These are phyloP conservation scores for Bromus sterilis DNA, from an alignment of 176 grass and related monocot genomes.

Conservation along the genomic window DNA sequence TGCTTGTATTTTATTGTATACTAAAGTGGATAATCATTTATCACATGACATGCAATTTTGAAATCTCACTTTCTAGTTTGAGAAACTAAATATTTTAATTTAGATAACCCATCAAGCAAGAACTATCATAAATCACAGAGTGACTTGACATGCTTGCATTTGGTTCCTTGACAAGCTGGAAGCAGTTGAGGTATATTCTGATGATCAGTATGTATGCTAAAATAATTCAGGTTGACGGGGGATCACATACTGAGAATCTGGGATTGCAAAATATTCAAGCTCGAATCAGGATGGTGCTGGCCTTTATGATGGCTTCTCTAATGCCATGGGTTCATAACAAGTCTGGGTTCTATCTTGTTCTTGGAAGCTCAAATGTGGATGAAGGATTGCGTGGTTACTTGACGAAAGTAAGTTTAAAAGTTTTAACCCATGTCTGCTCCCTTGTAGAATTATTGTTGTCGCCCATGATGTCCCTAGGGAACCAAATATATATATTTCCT, in stretches of 20 bases:
- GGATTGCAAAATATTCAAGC: conserved; percentile 99
- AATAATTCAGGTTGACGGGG: conserved; percentile 69
- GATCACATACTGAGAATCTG: conserved; percentile 81
- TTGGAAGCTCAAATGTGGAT: conserved; percentile 94
- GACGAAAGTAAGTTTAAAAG: conserved; percentile 64
- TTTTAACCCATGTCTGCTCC: neutral
- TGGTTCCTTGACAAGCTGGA: neutral
- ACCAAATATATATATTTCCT: neutral
- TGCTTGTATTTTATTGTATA: neutral
- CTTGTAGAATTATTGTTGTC: neutral
- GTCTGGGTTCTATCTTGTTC: conserved; percentile 97
- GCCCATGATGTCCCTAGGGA: neutral
- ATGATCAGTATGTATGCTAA: conserved; percentile 11
- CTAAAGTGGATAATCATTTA: neutral
- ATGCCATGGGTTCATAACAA: conserved; percentile 97
- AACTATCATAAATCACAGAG: neutral
- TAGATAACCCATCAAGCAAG: neutral
- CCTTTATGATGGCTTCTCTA: conserved; percentile 96
- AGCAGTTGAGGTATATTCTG: neutral
- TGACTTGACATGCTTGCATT: neutral
- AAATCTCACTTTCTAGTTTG: neutral
- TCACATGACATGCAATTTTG: neutral
- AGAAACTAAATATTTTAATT: neutral
- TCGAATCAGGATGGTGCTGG: conserved; percentile 92
- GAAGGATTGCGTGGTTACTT: conserved; percentile 98